These are phyloP conservation scores for Lindgomyces ingoldianus DNA, from an alignment of 495 filamentous ascomycete species.

Conservation along the genomic window DNA sequence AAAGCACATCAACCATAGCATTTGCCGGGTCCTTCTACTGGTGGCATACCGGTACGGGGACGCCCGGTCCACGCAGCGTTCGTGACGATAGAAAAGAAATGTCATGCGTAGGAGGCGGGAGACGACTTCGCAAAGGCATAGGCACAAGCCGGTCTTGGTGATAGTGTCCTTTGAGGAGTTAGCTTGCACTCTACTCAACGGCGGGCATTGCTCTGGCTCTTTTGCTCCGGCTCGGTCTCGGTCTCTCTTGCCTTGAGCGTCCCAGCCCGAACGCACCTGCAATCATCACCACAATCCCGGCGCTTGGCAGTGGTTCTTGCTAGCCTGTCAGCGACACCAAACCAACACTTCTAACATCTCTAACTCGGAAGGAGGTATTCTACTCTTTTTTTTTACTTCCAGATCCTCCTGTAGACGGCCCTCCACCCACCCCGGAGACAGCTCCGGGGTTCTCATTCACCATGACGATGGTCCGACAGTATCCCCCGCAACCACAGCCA, in stretches of 20 bases:
- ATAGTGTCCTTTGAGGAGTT: conserved; percentile 26
- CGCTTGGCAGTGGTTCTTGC: too few species aligned
- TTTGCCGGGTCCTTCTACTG: conserved; percentile 16
- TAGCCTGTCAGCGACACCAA: too few species aligned
- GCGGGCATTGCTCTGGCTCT: too few species aligned
- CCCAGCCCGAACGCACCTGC: too few species aligned
- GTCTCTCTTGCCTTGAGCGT: too few species aligned
- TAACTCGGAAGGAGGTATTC: neutral
- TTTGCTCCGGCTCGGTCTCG: too few species aligned
- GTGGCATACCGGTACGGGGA: conserved; percentile 26
- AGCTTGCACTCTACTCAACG: neutral
- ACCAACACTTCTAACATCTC: neutral
- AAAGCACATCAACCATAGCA: too few species aligned
- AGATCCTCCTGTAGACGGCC: neutral
- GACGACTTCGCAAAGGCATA: conserved; percentile 44
- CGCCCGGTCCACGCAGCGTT: conserved; percentile 21
- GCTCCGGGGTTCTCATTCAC: neutral
- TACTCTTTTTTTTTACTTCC: neutral
- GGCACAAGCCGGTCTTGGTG: conserved; percentile 42
- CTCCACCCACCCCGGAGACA: neutral
- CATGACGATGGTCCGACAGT: conserved; percentile 40
- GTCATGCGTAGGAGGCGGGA: conserved; percentile 35
- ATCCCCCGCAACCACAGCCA: conserved; percentile 30
- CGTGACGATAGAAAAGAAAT: conserved; percentile 32
- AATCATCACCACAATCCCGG: too few species aligned